Base-by-base conservation (phyloP, 106 monocot genomes). In the Acorus gramineus region DNA sequence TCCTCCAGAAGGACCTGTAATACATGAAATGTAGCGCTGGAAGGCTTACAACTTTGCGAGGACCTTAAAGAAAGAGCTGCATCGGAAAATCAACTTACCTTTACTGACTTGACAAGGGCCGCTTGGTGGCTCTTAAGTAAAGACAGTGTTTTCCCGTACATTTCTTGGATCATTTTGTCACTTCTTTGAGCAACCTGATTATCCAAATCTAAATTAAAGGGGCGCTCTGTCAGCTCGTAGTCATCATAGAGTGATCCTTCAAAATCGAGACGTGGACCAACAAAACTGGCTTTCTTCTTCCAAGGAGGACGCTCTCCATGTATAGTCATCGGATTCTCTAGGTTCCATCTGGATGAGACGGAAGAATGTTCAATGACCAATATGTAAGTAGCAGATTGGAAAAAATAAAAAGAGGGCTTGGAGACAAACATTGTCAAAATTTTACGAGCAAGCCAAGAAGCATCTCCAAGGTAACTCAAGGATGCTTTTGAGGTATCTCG, bases 391-490 rank as follows among this genome's bases (percentile, higher is more conserved):
- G 28, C 28, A 28, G 28, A 28, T 28, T 55, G 4, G 44, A 59
- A n/a, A 49, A 74, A 44, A 4, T 3, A 10, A 51, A 64, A 42
- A 51, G 3, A 49, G 59, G 49, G 9, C 56, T 55, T 81, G 28
- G 28, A 28, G 28, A 28, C 28, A 28, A 28, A 91, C 90, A 91
- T 84, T 62, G 70, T 60, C 60, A 84, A 55, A 44, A 91, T 86
- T 74, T 91, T 91, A 50, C 86, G 85, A 76, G 86, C 86, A 72
- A 91, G 86, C 76, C 86, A 91, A 9, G 86, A 86, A 28, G 90
- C 90, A 77, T 91, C 86, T 59, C 79, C 78, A 49, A 91, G 86
- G 69, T 91, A 91, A 52, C 74, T 72, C 54, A 91, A 65, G 14
- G 90, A 91, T 59, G 86, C 83, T 67, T 81, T 86, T 48, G 90